A percentile compares a stretch with the other conserved stretches of the same genome.
Conservation (phyloP, 352 stramenopile genomes). For the Globisporangium carolinianum region DNA sequence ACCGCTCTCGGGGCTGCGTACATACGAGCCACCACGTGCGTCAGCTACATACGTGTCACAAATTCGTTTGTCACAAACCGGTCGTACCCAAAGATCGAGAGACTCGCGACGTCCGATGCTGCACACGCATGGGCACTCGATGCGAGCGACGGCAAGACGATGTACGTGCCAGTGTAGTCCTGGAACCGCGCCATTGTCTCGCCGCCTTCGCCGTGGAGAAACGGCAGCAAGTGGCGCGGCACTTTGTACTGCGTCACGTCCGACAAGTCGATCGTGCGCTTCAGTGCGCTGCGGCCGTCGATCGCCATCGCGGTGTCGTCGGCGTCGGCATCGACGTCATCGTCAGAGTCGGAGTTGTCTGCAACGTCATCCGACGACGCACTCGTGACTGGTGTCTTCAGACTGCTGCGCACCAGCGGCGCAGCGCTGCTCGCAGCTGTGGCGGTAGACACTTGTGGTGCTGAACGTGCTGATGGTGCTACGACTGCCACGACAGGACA, state of each 20-base stretch:
- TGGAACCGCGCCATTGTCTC: conserved; percentile 74
- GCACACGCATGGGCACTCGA: conserved; percentile 7
- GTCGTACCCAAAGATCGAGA: conserved; percentile 73
- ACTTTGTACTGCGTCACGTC: conserved; percentile 76
- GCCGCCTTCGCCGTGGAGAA: conserved; percentile 60
- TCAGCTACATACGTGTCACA: neutral
- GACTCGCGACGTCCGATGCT: conserved; percentile 26
- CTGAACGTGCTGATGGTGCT: conserved; percentile 3
- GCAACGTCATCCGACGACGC: too few relatives aligned
- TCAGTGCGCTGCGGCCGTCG: conserved; percentile 32
- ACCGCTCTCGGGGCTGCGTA: conserved; percentile 28
- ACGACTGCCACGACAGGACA: neutral
- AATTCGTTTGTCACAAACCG: neutral
- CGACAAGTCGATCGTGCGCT: conserved; percentile 66
- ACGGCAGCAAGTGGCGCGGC: conserved; percentile 49
- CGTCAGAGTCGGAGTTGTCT: neutral
- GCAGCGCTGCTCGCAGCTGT: too few relatives aligned
- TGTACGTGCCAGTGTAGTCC: conserved; percentile 73
- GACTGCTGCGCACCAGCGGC: too few relatives aligned
- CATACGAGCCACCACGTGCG: neutral
- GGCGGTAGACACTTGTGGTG: too few relatives aligned
- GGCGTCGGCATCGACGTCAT: conserved; percentile 12
- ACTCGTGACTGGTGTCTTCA: too few relatives aligned
- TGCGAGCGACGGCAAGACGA: conserved; percentile 44
- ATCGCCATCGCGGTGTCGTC: conserved; percentile 38